Base-by-base conservation (phyloP, 495 filamentous ascomycete species). In the Articulospora tetracladia region DNA sequence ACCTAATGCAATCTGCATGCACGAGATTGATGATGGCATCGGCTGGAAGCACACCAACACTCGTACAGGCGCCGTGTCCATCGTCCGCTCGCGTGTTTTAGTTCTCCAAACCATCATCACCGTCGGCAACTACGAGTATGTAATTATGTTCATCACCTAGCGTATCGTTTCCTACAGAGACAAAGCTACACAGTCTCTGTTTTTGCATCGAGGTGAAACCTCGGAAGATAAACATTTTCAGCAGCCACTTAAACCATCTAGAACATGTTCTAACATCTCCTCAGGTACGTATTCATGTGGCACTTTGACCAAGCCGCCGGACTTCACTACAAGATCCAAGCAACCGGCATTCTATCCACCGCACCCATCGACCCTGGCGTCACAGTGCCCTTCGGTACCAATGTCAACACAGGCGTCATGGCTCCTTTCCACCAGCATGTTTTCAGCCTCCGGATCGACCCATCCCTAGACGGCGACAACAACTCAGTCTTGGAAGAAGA, bases 1-100 rank as follows among this genome's bases (percentile, higher is more conserved):
- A 75, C 82, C 84, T 36, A 93, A 93, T 60, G 88, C 89, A 13
- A 80, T 93, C 22, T 93, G 90, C 71, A 81, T 92, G 46, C 90
- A 93, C 68, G 87, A 90, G 65, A 86, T 88, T 55, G 86, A 90
- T 63, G 78, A 76, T 50, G 89, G 89, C n/a, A 88, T 93, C 36
- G 82, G 85, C 4, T 92, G 86, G 82, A 93, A 93, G 64, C 90
- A 93, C 72, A 92, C 87, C 26, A 91, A 93, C 70, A 89, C 86
- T 76, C 82, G 89, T 1, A 91, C 89, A 15, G 77, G 79, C 39
- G 79, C 84, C 0, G 85, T 83, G 1, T 82, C 86, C 27, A 82
- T 91, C 2, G 85, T 82, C 1, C 84, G 90, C 1, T 79, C 82
- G 46, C 81, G 90, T 6, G 87, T 91, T 69, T 73, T 93, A 0